Percentiles rank a stretch among this genome's conserved stretches.
Conservation (phyloP, 768 basidiomycete genomes). For the Trametes elegans region DNA sequence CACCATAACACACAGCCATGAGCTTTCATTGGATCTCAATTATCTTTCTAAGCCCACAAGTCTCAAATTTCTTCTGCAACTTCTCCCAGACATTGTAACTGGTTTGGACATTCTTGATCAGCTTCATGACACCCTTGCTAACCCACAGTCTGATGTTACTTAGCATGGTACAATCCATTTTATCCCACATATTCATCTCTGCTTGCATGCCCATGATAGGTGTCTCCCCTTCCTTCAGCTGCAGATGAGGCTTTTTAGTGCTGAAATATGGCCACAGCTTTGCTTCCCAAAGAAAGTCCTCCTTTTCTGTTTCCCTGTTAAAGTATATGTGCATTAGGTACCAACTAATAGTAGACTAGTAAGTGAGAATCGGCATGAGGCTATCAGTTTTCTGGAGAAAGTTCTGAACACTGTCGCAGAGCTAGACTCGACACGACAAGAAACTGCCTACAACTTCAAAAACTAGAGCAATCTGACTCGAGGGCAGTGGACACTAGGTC, state of each 20-base stretch:
- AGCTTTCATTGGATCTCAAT: slow-evolving; percentile 28
- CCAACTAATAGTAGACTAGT: no score
- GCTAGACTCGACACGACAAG: no score
- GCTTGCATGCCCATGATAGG: not conserved
- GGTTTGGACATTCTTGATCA: slow-evolving; percentile 28
- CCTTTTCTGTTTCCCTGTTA: not conserved
- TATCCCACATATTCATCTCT: slow-evolving; percentile 26
- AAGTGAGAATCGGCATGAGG: no score
- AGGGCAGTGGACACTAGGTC: no score
- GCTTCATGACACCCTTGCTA: slow-evolving; percentile 28
- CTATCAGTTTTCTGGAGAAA: no score
- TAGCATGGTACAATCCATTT: slow-evolving; percentile 32
- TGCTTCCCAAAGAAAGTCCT: not conserved
- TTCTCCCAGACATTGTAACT: slow-evolving; percentile 30
- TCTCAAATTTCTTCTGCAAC: slow-evolving; percentile 31
- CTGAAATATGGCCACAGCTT: slow-evolving; percentile 10
- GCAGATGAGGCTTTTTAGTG: not conserved
- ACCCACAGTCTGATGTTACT: slow-evolving; percentile 32
- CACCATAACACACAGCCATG: slow-evolving; percentile 25
- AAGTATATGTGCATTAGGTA: no score
- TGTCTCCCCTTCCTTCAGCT: not conserved
- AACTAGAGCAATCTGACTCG: no score
- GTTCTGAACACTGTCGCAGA: no score
- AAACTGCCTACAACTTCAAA: no score
- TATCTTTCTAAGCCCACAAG: slow-evolving; percentile 29